phyloP scores from a whole-genome alignment of 2,329 filamentous ascomycete species.

The Penicillium nordicum region DNA sequence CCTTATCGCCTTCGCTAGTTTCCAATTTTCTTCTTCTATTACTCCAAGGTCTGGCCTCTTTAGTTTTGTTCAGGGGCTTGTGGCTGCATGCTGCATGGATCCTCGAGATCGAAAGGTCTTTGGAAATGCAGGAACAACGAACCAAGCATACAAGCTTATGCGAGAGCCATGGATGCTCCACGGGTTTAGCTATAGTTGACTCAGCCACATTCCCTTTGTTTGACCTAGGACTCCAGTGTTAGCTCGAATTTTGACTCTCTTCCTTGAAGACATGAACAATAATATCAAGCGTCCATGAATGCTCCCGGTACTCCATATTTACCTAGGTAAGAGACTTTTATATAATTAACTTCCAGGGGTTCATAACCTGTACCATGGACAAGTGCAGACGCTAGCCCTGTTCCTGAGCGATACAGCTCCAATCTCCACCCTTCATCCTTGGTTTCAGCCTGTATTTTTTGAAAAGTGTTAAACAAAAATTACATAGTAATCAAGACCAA shows the following conservation, averaged over 20 bases:
- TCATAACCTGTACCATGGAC: slow-evolving; percentile 22
- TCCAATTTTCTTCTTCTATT: neutral
- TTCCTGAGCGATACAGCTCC: slow-evolving; percentile 24
- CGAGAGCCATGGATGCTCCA: neutral
- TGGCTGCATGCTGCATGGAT: slow-evolving; percentile 3
- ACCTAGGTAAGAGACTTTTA: neutral
- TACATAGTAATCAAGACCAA: neutral
- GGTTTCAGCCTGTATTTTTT: slow-evolving; percentile 5
- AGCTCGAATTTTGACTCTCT: neutral
- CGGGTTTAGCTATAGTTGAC: neutral
- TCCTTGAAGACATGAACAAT: neutral
- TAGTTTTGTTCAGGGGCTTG: neutral
- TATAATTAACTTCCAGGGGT: slow-evolving; percentile 3
- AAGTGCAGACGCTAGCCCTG: slow-evolving; percentile 26
- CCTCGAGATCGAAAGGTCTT: neutral
- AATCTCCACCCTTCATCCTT: slow-evolving; percentile 15
- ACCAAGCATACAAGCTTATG: neutral
- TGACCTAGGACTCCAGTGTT: neutral
- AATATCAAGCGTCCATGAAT: neutral
- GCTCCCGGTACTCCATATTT: neutral
- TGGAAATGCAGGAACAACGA: neutral
- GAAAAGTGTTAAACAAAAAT: neutral
- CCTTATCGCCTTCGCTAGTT: neutral
- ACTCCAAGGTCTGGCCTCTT: neutral
- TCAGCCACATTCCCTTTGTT: slow-evolving; percentile 1